These are phyloP conservation scores for Pseudogymnoascus sp. DNA, from an alignment of 2,329 filamentous ascomycete species.

Conservation along the genomic window DNA sequence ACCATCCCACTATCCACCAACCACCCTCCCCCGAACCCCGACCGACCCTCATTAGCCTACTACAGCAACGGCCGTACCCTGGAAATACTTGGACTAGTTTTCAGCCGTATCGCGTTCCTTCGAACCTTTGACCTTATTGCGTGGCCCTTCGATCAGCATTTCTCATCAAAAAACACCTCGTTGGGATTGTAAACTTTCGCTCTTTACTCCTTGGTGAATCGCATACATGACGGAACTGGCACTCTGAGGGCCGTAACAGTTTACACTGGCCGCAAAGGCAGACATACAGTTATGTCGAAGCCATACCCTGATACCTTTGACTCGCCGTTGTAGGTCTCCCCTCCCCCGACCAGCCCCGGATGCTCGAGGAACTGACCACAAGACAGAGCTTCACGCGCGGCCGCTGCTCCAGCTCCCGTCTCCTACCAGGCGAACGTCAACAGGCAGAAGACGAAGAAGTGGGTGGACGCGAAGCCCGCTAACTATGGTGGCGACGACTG, in stretches of 20 bases:
- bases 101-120: slow-evolving; percentile 6
- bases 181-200: not conserved
- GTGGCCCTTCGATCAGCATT: not conserved
- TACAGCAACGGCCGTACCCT: not conserved
- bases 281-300: slow-evolving; percentile 22
- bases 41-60: not conserved
- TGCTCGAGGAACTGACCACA: not conserved
- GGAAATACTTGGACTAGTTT: not conserved
- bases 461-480: slow-evolving; percentile 80
- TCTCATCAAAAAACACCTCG: not conserved
- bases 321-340: slow-evolving; percentile 21
- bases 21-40: not conserved
- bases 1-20: not conserved
- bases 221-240: slow-evolving; percentile 9
- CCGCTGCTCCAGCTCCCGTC: slow-evolving; percentile 18
- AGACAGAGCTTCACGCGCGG: slow-evolving; percentile 18
- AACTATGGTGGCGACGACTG: slow-evolving; percentile 92
- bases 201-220: not conserved
- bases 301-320: slow-evolving; percentile 26
- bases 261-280: slow-evolving; percentile 5
- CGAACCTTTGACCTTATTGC: slow-evolving; percentile 2
- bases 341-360: not conserved
- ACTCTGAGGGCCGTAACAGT: not conserved
- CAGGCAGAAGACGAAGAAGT: slow-evolving; percentile 85
- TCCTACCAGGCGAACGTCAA: slow-evolving; percentile 77